Evolutionary conservation across 179 eudicot genomes (phyloP).

Genomic region (Corrigiola litoralis): DNA sequence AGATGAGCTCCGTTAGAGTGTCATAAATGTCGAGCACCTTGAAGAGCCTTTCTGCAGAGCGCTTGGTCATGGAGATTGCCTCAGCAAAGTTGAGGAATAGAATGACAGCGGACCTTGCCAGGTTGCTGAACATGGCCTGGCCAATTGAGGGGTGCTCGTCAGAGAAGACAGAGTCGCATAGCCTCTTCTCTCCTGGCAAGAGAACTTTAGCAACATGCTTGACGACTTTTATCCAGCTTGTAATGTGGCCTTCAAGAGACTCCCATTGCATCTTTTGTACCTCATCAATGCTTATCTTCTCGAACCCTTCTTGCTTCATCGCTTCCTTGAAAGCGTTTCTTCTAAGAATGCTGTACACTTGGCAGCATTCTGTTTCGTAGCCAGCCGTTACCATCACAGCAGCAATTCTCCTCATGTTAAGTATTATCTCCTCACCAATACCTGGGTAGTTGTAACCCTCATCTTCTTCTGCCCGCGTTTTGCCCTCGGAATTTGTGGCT

Average conservation of each 20-base stretch:
- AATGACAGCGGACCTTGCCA: conserved; percentile 42
- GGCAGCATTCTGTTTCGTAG: conserved; percentile 62
- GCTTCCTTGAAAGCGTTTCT: conserved; percentile 46
- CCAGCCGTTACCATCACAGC: conserved; percentile 54
- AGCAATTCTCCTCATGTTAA: conserved; percentile 30
- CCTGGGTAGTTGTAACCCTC: conserved; percentile 30
- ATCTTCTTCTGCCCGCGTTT: conserved; percentile 10
- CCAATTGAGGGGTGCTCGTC: conserved; percentile 23
- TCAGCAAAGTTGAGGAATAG: conserved; percentile 65
- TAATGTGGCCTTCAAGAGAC: conserved; percentile 45
- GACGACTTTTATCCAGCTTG: conserved; percentile 52
- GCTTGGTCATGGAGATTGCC: conserved; percentile 50
- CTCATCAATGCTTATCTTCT: conserved; percentile 54
- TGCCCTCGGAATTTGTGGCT: conserved; percentile 9
- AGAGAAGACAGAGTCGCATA: conserved; percentile 43
- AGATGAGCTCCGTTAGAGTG: conserved; percentile 33
- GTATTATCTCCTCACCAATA: conserved; percentile 28
- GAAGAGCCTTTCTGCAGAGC: conserved; percentile 63
- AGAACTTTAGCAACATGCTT: conserved; percentile 40
- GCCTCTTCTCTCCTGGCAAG: conserved; percentile 47
- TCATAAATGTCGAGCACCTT: conserved; percentile 72
- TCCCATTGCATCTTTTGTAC: conserved; percentile 66
- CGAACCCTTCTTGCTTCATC: conserved; percentile 43
- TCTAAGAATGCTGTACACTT: conserved; percentile 46
- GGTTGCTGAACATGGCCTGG: conserved; percentile 33